phyloP scores from a whole-genome alignment of 2,329 filamentous ascomycete genomes.

The Aspergillus fumigatus region DNA sequence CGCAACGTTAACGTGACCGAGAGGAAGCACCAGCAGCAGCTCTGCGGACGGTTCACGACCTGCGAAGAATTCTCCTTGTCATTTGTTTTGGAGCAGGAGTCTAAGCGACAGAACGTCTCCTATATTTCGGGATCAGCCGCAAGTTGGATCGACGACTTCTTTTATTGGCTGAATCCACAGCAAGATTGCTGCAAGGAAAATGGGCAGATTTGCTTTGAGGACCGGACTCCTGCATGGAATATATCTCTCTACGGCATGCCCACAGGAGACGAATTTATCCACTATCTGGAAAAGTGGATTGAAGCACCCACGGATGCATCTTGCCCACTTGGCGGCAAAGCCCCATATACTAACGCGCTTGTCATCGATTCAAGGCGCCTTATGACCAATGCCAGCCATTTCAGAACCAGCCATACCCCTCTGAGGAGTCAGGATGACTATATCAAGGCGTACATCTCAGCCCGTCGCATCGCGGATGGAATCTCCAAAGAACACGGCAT shows the following conservation, averaged over 20 bases:
- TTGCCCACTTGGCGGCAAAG: constrained; percentile 84
- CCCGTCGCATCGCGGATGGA: constrained; percentile 77
- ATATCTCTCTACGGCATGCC: constrained; percentile 88
- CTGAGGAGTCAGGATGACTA: constrained; percentile 87
- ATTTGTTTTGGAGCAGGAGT: constrained; percentile 89
- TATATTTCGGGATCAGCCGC: constrained; percentile 85
- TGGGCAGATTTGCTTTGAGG: constrained; percentile 70
- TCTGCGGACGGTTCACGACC: constrained; percentile 87
- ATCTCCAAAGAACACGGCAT: constrained; percentile 68
- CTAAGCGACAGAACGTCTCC: constrained; percentile 80
- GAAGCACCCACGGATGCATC: constrained; percentile 71
- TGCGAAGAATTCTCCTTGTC: constrained; percentile 79
- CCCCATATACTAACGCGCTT: constrained; percentile 79
- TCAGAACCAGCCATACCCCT: constrained; percentile 84
- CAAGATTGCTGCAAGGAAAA: constrained; percentile 72
- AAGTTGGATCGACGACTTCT: constrained; percentile 96
- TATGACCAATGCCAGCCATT: constrained; percentile 78
- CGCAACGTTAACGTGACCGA: constrained; percentile 73
- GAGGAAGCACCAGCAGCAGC: constrained; percentile 70
- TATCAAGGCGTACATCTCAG: constrained; percentile 82
- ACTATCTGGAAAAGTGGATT: constrained; percentile 81
- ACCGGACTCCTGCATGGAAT: constrained; percentile 79
- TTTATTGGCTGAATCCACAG: constrained; percentile 90
- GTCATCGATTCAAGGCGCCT: constrained; percentile 65
- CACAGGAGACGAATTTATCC: constrained; percentile 81